phyloP scores from a whole-genome alignment of 306 rosid species.

The Lathyrus oleraceus region DNA sequence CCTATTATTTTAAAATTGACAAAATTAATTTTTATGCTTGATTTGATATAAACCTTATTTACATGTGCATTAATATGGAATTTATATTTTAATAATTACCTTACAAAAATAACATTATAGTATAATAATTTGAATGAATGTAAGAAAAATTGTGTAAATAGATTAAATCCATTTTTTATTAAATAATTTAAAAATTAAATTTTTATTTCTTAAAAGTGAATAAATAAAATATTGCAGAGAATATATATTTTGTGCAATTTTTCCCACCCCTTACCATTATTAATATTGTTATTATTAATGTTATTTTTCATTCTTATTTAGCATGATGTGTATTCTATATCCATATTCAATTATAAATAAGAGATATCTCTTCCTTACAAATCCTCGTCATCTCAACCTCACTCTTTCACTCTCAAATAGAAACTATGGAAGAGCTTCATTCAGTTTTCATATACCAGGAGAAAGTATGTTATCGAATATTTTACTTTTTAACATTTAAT shows the following conservation, averaged over 20 bases:
- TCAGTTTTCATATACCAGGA: constrained; percentile 53
- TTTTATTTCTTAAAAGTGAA: neutral
- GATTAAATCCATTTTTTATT: no score
- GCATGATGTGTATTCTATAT: neutral
- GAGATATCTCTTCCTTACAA: constrained; percentile 9
- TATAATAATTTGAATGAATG: no score
- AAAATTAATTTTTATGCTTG: no score
- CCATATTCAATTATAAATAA: constrained; percentile 51
- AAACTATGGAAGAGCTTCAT: constrained; percentile 62
- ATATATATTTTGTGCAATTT: neutral
- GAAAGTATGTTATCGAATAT: constrained; percentile 41
- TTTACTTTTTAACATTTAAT: constrained; percentile 8
- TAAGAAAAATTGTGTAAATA: no score
- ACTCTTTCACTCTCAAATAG: neutral
- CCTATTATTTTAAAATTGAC: no score
- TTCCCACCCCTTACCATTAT: neutral
- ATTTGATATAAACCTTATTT: no score
- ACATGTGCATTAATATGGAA: no score
- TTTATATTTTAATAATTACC: no score
- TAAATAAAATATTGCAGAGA: no score
- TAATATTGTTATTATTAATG: neutral
- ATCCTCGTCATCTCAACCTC: neutral
- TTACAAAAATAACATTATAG: no score
- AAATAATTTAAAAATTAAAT: no score
- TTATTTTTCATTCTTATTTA: neutral